Evolutionary conservation across 495 filamentous ascomycete species (phyloP), one percentile per base, ranked within the genome.

Genomic region (Amniculicola lignicola): DNA sequence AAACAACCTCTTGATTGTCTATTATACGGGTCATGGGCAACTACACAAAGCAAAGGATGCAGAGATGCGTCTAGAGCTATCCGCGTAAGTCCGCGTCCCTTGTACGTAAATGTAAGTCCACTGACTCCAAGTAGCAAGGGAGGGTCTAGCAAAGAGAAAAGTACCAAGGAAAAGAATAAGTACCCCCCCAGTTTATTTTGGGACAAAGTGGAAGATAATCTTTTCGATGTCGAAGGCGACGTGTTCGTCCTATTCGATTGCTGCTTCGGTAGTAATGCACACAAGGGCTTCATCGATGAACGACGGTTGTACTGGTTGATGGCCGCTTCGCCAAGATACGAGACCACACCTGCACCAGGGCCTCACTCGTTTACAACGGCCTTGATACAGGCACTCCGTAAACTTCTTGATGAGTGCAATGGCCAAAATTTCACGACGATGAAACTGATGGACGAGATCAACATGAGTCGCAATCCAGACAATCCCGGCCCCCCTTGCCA

Each of bases 11-110:
- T 19, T 66, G 23, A 64, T 68, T 9, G 48, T 68, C n/a, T 68
- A 66, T 44, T 68, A 68, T 31, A 68, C 60, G 12, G 66, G 66
- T 5, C 66, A 68, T 44, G 66, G 66, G 21, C 44, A 25, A 19
- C 51, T 41, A 28, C 18, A 46, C 5, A 31, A 50, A 12, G 49
- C 27, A 12, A 48, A 37, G 18, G 28, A 61, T 18, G 48, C 42
- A 45, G 54, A 46, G 48, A n/a, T 18, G 22, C 45, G 57, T 24
- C 41, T 62, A 21, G 55, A 50, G 29, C 15, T 62, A 2, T 28
- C 47, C 15, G 58, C 50, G 46, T 59, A 47, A 23, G 45, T 31
- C 0, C 15, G 18, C 16, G 14, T 16, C 14, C 31, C 18, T 18
- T 14, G 45, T 33, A 33, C 12, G 22, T 31, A 29, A 6, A 31